These are phyloP conservation scores for Sutorius eximius DNA, from an alignment of 1,284 basidiomycete species.

Conservation along the genomic window DNA sequence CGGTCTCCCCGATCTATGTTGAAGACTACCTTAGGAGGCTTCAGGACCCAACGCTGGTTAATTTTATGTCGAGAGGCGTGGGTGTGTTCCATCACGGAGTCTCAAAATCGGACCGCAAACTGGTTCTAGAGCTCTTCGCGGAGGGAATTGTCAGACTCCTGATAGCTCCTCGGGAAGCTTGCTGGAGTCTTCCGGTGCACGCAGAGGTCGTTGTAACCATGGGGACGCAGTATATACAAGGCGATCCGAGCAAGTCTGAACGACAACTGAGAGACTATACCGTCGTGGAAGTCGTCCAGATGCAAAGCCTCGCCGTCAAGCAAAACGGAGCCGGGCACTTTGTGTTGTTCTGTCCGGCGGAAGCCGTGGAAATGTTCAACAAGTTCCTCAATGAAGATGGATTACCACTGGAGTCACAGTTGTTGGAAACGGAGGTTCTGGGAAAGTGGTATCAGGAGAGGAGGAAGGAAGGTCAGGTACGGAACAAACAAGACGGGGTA, in stretches of 20 bases:
- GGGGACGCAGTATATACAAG: conserved; percentile 85
- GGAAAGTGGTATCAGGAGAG: conserved; percentile 52
- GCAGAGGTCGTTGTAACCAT: conserved; percentile 85
- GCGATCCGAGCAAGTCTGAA: conserved; percentile 49
- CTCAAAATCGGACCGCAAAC: conserved; percentile 64
- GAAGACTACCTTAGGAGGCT: conserved; percentile 64
- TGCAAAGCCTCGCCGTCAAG: conserved; percentile 85
- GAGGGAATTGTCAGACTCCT: conserved; percentile 83
- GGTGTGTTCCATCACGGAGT: conserved; percentile 86
- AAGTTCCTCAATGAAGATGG: conserved; percentile 86
- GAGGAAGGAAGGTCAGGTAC: conserved; percentile 41
- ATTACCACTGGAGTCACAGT: conserved; percentile 82
- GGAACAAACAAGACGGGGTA: conserved; percentile 67
- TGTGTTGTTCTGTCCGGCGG: conserved; percentile 85
- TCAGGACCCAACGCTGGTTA: conserved; percentile 64
- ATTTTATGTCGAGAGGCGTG: conserved; percentile 86
- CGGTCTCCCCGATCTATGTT: conserved; percentile 55
- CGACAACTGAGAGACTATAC: conserved; percentile 79
- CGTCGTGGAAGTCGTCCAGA: conserved; percentile 80
- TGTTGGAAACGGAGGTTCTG: conserved; percentile 58
- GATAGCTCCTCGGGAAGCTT: conserved; percentile 78
- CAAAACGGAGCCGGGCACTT: conserved; percentile 68
- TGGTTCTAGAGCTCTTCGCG: conserved; percentile 83
- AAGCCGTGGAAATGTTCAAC: conserved; percentile 75
- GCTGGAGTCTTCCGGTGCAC: conserved; percentile 84